These are phyloP conservation scores for Alternaria angustiovoidea DNA, from an alignment of 2,329 filamentous ascomycete genomes.

Conservation along the genomic window DNA sequence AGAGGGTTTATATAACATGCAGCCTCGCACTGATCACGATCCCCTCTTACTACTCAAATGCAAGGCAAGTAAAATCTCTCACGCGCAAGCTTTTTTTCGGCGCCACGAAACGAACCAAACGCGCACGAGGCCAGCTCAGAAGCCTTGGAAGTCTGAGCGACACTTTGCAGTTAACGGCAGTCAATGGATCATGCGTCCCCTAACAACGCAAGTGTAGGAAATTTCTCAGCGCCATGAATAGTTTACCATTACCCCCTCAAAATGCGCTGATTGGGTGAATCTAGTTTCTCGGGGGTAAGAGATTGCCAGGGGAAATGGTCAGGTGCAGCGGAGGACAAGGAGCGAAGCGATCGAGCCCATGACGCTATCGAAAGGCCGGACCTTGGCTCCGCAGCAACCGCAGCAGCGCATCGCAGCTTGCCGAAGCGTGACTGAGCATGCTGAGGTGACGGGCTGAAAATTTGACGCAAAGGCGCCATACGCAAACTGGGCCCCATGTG, in stretches of 20 bases:
- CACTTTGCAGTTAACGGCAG: constrained; percentile 57
- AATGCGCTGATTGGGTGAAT: constrained; percentile 21
- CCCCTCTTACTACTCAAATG: constrained; percentile 1
- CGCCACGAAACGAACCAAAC: constrained; percentile 35
- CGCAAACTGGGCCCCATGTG: constrained; percentile 5
- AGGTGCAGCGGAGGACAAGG: constrained; percentile 13
- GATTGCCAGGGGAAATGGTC: constrained; percentile 28
- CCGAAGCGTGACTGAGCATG: not conserved
- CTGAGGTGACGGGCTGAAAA: constrained; percentile 24
- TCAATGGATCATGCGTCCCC: constrained; percentile 44
- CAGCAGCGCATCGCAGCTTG: constrained; percentile 2
- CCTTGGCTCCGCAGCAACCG: constrained; percentile 8
- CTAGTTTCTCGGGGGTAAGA: constrained; percentile 38
- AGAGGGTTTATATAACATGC: constrained; percentile 31
- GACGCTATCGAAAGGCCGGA: constrained; percentile 19
- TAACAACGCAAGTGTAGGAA: constrained; percentile 14
- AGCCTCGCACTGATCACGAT: constrained; percentile 15
- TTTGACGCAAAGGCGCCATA: constrained; percentile 34
- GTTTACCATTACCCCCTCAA: constrained; percentile 23
- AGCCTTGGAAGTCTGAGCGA: constrained; percentile 31
- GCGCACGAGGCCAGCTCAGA: constrained; percentile 32
- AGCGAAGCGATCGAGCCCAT: constrained; percentile 15
- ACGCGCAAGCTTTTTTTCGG: constrained; percentile 25
- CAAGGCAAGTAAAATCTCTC: constrained; percentile 17
- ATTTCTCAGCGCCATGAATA: constrained; percentile 19